A percentile compares a stretch with the other conserved stretches of the same genome.
phyloP scores from a whole-genome alignment of 2,329 filamentous ascomycete species.

The Aspergillus sclerotialis region DNA sequence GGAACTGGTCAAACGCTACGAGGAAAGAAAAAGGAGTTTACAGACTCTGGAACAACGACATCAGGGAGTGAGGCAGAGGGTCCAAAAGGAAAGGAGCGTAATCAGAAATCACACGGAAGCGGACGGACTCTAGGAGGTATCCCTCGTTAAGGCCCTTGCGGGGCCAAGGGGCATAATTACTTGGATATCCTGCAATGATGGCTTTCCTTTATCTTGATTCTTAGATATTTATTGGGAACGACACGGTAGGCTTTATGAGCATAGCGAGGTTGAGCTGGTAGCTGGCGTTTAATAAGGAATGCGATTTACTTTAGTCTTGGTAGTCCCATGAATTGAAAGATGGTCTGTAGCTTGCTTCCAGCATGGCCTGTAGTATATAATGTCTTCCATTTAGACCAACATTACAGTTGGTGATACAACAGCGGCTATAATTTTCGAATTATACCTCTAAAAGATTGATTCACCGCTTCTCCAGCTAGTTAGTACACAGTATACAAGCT shows the following conservation, averaged over 20 bases:
- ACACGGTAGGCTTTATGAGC: constrained; percentile 7
- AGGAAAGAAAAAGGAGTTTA: constrained; percentile 60
- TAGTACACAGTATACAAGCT: too few species aligned
- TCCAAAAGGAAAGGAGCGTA: constrained; percentile 14
- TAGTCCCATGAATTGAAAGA: not conserved
- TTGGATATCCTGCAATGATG: too few species aligned
- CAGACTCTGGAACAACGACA: constrained; percentile 29
- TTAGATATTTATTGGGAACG: constrained; percentile 2
- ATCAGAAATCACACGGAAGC: constrained; percentile 7
- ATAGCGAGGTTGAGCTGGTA: constrained; percentile 20
- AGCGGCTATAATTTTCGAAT: too few species aligned
- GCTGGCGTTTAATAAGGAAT: constrained; percentile 15
- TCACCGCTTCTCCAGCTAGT: too few species aligned
- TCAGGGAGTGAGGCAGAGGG: constrained; percentile 27
- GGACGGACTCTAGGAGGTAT: constrained; percentile 13
- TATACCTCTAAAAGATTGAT: too few species aligned
- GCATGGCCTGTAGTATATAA: too few species aligned
- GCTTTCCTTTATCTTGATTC: constrained; percentile 1
- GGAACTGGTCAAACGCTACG: constrained; percentile 78
- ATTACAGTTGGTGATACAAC: too few species aligned
- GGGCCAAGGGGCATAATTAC: too few species aligned
- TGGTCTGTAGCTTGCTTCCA: not conserved
- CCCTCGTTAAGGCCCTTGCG: constrained; percentile 8
- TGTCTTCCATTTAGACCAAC: too few species aligned
- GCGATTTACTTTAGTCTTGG: constrained; percentile 4